Percentiles rank a stretch among this genome's conserved stretches.
phyloP scores from a whole-genome alignment of 2,329 filamentous ascomycete species.

The Ophiognomonia clavigignenti-juglandacearum region DNA sequence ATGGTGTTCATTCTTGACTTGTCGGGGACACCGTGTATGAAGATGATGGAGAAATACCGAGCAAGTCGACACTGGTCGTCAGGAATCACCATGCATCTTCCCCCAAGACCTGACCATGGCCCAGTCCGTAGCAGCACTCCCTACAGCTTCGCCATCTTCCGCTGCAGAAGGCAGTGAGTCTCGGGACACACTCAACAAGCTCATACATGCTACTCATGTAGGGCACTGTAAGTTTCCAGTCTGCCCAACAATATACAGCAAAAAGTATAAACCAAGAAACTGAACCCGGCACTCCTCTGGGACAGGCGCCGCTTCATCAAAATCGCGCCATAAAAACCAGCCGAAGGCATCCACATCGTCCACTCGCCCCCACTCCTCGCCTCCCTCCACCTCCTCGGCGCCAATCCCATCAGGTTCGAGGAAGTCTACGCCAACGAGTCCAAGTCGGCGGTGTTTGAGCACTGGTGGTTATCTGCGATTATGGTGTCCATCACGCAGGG shows the following conservation, averaged over 20 bases:
- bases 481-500: neutral
- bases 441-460: neutral
- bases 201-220: neutral
- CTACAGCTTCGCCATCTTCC: neutral
- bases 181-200: neutral
- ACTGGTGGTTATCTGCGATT: neutral
- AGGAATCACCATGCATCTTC: too few species aligned
- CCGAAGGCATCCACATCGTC: neutral
- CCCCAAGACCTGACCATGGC: neutral
- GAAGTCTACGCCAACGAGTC: neutral
- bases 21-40: too few species aligned
- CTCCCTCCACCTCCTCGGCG: neutral
- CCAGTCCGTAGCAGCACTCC: neutral
- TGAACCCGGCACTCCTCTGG: neutral
- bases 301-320: neutral
- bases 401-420: neutral
- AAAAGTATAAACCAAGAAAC: neutral
- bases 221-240: neutral
- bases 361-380: neutral
- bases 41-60: too few species aligned
- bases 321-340: neutral
- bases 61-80: too few species aligned
- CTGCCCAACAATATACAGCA: neutral
- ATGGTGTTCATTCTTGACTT: too few species aligned
- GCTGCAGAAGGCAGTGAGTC: neutral